Base-by-base conservation (phyloP, 441 rosid species). In the Populus hybrid region DNA sequence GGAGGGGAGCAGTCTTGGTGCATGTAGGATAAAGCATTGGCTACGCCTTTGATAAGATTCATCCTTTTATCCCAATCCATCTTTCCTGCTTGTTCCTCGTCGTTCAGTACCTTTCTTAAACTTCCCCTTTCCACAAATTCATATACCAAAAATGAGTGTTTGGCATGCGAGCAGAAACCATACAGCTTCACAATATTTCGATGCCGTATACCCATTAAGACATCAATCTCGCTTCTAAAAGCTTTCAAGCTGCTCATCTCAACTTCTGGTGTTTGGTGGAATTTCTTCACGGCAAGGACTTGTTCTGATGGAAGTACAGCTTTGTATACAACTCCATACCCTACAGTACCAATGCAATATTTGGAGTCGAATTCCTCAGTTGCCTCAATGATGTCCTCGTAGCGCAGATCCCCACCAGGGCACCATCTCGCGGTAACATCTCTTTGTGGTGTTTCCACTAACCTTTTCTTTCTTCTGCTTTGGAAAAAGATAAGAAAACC, bases 1-100 rank as follows among this genome's bases (percentile, higher is more conserved):
- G 82, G 72, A 18, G 79, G 82, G 1, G 61, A 42, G 42, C 69
- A 63, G 21, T 80, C 82, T 24, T 75, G 79, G 54, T 80, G 82
- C 76, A 75, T 46, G 36, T 75, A 79, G 16, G 78, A 75, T 24
- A 80, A 65, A 12, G 79, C 32, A 30, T 3, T 30, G 5, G 32
- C 32, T 0, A 30, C 32, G 5, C 32, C 32, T 30, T 30, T 30
- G 32, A 30, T 30, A 30, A 30, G 32, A 30, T 30, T 30, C 0
- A 30, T 30, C 32, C 32, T 30, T 30, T 30, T 30, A 30, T 30
- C 32, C 32, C 32, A 30, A 30, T 30, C 32, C 32, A 30, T 30
- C 32, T 30, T 30, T 30, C 0, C 32, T 30, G 32, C 32, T 30
- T 30, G 32, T 30, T 30, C 32, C 32, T 0, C 32, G 32, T 30